A percentile compares a stretch with the other conserved stretches of the same genome.
These are phyloP conservation scores for Clitocybe nebularis DNA, from an alignment of 1,284 basidiomycete genomes.

Conservation along the genomic window DNA sequence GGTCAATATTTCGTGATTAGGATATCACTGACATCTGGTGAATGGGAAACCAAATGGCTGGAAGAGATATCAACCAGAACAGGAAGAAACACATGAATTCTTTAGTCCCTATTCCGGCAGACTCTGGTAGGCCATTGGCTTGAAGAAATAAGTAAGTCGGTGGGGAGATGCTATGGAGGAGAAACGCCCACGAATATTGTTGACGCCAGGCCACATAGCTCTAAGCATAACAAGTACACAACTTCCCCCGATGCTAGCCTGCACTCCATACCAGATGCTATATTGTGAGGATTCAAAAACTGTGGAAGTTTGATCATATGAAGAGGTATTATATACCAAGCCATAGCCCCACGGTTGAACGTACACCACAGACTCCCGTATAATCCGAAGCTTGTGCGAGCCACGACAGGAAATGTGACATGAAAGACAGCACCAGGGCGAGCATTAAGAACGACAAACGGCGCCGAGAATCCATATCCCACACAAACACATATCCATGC, in stretches of 20 bases:
- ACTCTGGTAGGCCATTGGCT: conserved; percentile 67
- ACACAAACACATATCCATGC: conserved; percentile 78
- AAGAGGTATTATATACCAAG: conserved; percentile 52
- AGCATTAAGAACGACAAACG: conserved; percentile 79
- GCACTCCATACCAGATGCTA: conserved; percentile 77
- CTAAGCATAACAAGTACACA: conserved; percentile 72
- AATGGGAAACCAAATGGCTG: conserved; percentile 78
- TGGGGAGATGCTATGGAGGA: conserved; percentile 2
- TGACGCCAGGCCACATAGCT: conserved; percentile 71
- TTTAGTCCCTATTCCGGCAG: conserved; percentile 64
- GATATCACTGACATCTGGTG: conserved; percentile 61
- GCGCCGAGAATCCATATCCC: conserved; percentile 70
- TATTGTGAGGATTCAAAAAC: too few relatives aligned
- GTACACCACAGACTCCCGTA: conserved; percentile 82
- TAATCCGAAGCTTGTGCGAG: conserved; percentile 76
- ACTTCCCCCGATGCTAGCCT: conserved; percentile 76
- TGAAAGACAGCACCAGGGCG: conserved; percentile 78
- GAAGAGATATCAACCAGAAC: conserved; percentile 80
- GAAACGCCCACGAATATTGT: conserved; percentile 60
- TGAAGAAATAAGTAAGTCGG: conserved; percentile 9
- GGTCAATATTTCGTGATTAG: conserved; percentile 9
- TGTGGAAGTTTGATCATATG: too few relatives aligned
- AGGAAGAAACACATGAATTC: conserved; percentile 84
- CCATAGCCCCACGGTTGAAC: conserved; percentile 77
- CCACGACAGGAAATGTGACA: conserved; percentile 78